A percentile compares a stretch with the other conserved stretches of the same genome.
Conservation (phyloP, 495 filamentous ascomycete genomes). For the Podospora pseudocomata region DNA sequence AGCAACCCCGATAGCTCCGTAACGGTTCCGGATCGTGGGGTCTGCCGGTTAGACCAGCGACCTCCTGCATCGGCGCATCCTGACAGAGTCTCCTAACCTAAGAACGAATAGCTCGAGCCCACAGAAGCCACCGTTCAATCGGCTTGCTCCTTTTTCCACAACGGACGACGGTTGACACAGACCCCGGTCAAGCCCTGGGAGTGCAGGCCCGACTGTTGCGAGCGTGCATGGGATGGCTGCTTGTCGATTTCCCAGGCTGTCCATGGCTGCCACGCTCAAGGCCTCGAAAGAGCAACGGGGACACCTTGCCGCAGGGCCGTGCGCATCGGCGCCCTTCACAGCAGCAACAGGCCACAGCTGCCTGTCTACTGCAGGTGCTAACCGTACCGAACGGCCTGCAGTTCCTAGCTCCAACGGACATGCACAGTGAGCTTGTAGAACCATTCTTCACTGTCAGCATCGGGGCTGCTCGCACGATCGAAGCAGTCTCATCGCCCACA, state of each 20-base stretch:
- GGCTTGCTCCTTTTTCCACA: slow-evolving; percentile 15
- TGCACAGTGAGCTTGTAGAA: background rate
- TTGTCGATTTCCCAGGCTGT: background rate
- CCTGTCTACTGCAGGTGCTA: background rate
- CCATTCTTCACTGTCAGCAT: background rate
- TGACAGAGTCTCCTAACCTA: background rate
- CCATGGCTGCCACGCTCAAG: background rate
- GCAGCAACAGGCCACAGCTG: background rate
- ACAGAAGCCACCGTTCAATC: slow-evolving; percentile 13
- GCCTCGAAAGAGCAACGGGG: background rate
- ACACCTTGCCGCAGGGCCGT: slow-evolving; percentile 5
- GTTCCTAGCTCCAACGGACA: background rate
- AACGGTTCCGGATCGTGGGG: slow-evolving; percentile 18
- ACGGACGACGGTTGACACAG: slow-evolving; percentile 9
- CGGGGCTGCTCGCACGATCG: slow-evolving; percentile 10
- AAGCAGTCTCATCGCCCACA: slow-evolving; percentile 14
- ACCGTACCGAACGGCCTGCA: background rate
- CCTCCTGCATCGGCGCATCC: slow-evolving; percentile 14
- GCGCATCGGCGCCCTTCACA: background rate
- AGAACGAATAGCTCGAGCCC: slow-evolving; percentile 10
- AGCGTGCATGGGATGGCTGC: slow-evolving; percentile 12
- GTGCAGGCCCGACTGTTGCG: slow-evolving; percentile 22
- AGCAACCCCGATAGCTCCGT: background rate
- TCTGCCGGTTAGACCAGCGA: slow-evolving; percentile 10
- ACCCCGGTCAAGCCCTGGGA: slow-evolving; percentile 14